Conservation (phyloP, 139 green algal genomes). For the Asterochloris sp. region DNA sequence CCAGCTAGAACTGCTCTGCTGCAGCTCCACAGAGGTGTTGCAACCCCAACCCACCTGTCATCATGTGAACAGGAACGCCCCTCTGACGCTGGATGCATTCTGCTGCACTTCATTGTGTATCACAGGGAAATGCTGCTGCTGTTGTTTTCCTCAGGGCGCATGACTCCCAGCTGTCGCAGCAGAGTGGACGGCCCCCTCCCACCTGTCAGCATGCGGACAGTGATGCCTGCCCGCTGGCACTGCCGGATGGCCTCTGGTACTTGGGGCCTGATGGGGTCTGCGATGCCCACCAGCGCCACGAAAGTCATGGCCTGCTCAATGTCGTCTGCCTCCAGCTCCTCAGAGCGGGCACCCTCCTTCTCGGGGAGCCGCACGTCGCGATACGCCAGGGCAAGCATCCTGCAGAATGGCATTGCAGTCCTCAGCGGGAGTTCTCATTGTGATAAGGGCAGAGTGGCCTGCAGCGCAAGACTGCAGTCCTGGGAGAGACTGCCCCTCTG, state of each 20-base stretch:
- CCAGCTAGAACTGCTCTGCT: too few species aligned
- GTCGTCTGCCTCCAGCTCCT: neutral
- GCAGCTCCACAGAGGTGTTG: too few species aligned
- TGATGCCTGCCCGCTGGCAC: constrained; percentile 84
- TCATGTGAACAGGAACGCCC: too few species aligned
- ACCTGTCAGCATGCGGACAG: constrained; percentile 94
- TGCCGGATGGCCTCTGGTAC: constrained; percentile 70
- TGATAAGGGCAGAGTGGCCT: neutral
- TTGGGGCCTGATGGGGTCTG: constrained; percentile 79
- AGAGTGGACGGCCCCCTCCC: neutral
- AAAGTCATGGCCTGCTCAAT: constrained; percentile 46
- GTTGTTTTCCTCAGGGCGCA: too few species aligned
- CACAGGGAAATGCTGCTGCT: too few species aligned
- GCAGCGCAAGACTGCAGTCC: too few species aligned
- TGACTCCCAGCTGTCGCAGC: too few species aligned
- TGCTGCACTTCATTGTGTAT: too few species aligned
- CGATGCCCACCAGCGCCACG: constrained; percentile 62
- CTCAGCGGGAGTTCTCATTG: too few species aligned
- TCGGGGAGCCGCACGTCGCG: constrained; percentile 45
- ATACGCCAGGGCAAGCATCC: constrained; percentile 74
- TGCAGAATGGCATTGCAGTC: constrained; percentile 13
- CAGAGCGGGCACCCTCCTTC: neutral
- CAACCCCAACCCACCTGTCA: too few species aligned
- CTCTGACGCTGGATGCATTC: too few species aligned
- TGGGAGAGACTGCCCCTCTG: neutral